phyloP scores from a whole-genome alignment of 306 rosid genomes.

The Rosa chinensis region DNA sequence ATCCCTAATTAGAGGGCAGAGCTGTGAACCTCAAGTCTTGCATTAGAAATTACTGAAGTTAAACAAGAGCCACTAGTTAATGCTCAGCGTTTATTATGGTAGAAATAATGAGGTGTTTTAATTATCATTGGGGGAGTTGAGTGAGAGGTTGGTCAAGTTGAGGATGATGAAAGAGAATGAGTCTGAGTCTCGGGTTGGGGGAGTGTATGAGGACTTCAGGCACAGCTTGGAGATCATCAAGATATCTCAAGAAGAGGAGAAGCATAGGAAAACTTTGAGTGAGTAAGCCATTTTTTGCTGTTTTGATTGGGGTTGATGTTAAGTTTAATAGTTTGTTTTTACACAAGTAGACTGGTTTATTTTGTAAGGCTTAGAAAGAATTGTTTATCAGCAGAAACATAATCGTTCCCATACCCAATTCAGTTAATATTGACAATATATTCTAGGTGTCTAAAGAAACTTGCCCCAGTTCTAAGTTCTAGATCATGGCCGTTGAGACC shows the following conservation, averaged over 20 bases:
- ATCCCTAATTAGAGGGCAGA: background rate
- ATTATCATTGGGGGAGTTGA: constrained; percentile 53
- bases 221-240: background rate
- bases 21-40: background rate
- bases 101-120: background rate
- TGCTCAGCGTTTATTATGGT: background rate
- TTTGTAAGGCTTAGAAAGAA: background rate
- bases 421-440: background rate
- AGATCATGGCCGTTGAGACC: background rate
- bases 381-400: background rate
- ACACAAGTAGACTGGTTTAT: background rate
- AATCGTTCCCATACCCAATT: background rate
- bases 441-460: background rate
- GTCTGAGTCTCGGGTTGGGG: background rate
- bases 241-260: background rate
- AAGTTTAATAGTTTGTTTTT: background rate
- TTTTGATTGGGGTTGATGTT: background rate
- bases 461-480: background rate
- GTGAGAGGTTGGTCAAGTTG: constrained; percentile 58
- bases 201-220: constrained; percentile 3
- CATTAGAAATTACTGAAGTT: background rate
- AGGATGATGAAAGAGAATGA: constrained; percentile 53
- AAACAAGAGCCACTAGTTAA: background rate
- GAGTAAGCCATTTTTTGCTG: constrained; percentile 13
- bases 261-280: constrained; percentile 25